Conservation (phyloP, 305 asterid genomes). For the Fraxinus ornus region DNA sequence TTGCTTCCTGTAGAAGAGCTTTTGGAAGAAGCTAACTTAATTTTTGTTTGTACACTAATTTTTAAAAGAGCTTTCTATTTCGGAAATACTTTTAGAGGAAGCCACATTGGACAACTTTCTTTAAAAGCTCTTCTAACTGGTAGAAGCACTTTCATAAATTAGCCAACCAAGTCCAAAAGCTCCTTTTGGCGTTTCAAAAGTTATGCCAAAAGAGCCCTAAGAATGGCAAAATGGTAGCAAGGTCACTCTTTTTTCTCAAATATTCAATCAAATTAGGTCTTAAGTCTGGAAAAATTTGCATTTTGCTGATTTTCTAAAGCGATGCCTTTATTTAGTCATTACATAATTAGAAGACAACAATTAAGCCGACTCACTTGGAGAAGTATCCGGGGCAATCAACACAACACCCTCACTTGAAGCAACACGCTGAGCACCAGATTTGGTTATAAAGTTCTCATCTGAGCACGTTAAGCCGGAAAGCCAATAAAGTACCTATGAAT, state of each 20-base stretch:
- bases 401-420: conserved; percentile 83
- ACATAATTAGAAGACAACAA: background rate
- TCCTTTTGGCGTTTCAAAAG: no score
- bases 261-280: background rate
- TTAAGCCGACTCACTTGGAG: conserved; percentile 68
- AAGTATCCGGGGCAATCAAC: conserved; percentile 75
- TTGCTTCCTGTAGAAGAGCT: no score
- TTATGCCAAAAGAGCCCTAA: no score
- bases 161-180: no score
- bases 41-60: no score
- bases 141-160: no score
- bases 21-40: no score
- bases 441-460: conserved; percentile 85
- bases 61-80: no score
- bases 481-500: conserved; percentile 81
- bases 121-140: no score
- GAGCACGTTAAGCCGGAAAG: conserved; percentile 92
- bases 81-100: no score
- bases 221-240: background rate
- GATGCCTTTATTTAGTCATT: background rate
- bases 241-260: background rate
- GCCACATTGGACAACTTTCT: no score
- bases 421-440: conserved; percentile 95
- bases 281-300: background rate
- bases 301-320: background rate